Percentiles rank a stretch among this genome's conserved stretches.
phyloP scores from a whole-genome alignment of 805 yeast species.

The Wickerhamomyces ciferrii region DNA sequence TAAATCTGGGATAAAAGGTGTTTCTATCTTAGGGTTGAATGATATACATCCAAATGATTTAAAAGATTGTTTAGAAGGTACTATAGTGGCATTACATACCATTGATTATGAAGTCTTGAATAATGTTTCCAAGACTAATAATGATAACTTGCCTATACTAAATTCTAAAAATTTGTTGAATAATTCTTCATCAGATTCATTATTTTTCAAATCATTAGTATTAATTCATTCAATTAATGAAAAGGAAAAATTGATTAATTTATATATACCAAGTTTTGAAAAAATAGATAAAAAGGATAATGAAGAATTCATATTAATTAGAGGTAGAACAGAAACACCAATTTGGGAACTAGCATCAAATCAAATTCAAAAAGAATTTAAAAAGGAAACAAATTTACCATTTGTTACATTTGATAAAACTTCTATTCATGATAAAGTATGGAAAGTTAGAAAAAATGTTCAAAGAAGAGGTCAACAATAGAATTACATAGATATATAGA shows the following conservation, averaged over 20 bases:
- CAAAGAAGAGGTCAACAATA: conserved; percentile 36
- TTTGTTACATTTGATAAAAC: conserved; percentile 34
- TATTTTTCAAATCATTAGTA: conserved; percentile 44
- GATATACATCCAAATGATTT: conserved; percentile 29
- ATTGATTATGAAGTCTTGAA: conserved; percentile 9
- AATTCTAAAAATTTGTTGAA: conserved; percentile 2
- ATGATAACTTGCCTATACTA: conserved; percentile 22
- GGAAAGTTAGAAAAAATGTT: conserved; percentile 55
- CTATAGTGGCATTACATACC: conserved; percentile 27
- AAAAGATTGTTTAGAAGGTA: conserved; percentile 28
- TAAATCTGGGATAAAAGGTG: conserved; percentile 29
- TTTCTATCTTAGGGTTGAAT: conserved; percentile 28
- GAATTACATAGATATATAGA: neutral
- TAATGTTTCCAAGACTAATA: conserved; percentile 6
- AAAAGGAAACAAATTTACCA: conserved; percentile 29
- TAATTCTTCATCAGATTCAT: conserved; percentile 2
- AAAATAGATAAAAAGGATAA: conserved; percentile 13
- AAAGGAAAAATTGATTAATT: conserved; percentile 33
- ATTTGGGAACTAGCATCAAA: conserved; percentile 39
- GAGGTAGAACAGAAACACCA: conserved; percentile 68
- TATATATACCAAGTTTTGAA: conserved; percentile 45
- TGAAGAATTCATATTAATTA: conserved; percentile 35
- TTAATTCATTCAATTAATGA: conserved; percentile 63
- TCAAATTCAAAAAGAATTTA: conserved; percentile 10
- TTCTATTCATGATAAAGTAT: conserved; percentile 45